A percentile compares a stretch with the other conserved stretches of the same genome.
phyloP scores from a whole-genome alignment of 2,329 filamentous ascomycete genomes.

The Exophiala bonariae region DNA sequence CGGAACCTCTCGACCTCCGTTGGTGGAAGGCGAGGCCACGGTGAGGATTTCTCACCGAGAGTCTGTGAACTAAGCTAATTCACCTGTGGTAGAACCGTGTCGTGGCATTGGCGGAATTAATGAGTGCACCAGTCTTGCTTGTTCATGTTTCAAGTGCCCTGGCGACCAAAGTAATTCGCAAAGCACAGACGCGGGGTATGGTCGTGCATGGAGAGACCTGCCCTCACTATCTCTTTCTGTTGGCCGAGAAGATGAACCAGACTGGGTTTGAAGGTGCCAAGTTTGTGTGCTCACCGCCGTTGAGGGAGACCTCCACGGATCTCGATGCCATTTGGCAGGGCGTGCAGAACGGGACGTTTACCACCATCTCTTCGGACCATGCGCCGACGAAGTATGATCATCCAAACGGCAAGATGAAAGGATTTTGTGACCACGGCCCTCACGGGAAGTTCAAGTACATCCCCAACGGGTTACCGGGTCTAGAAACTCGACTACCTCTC shows the following conservation, averaged over 20 bases:
- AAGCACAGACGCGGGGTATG: conserved; percentile 50
- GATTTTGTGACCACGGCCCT: conserved; percentile 8
- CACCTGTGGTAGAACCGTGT: conserved; percentile 40
- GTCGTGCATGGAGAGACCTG: conserved; percentile 59
- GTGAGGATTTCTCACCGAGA: too few relatives aligned
- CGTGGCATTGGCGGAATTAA: conserved; percentile 50
- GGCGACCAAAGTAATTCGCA: conserved; percentile 49
- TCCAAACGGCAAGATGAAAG: conserved; percentile 39
- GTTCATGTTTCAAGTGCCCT: conserved; percentile 41
- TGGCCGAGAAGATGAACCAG: conserved; percentile 41
- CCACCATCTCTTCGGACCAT: conserved; percentile 53
- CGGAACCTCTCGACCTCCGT: conserved; percentile 39
- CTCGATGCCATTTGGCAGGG: conserved; percentile 53
- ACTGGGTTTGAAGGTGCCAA: conserved; percentile 48
- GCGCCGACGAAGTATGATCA: conserved; percentile 39
- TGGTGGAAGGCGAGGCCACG: conserved; percentile 46
- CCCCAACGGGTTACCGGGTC: conserved; percentile 43
- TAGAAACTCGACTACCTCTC: conserved; percentile 42
- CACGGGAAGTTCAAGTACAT: conserved; percentile 38
- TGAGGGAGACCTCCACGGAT: conserved; percentile 47
- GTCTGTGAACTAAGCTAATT: too few relatives aligned
- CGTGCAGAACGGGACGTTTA: conserved; percentile 55
- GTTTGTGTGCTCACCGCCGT: conserved; percentile 54
- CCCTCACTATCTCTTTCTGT: conserved; percentile 58
- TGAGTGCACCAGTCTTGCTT: conserved; percentile 53